A percentile compares a stretch with the other conserved stretches of the same genome.
phyloP scores from a whole-genome alignment of 345 rosid genomes.

The Euphorbia pulcherrima region DNA sequence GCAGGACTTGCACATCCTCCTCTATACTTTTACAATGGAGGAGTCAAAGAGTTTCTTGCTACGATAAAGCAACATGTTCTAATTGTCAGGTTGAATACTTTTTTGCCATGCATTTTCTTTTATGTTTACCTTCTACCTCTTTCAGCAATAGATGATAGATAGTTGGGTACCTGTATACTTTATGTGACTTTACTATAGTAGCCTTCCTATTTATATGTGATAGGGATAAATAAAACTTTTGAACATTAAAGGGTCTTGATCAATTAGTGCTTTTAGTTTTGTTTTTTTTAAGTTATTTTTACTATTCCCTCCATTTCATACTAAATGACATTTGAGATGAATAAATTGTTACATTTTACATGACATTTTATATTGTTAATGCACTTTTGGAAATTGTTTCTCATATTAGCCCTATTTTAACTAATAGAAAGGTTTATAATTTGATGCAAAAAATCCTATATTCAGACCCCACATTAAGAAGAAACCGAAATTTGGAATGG shows the following conservation, averaged over 20 bases:
- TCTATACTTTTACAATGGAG: slow-evolving; percentile 90
- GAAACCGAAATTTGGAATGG: too few species aligned
- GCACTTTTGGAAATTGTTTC: too few species aligned
- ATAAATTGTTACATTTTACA: too few species aligned
- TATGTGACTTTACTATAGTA: not conserved
- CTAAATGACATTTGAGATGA: too few species aligned
- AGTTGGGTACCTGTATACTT: not conserved
- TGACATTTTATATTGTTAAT: too few species aligned
- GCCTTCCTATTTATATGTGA: not conserved
- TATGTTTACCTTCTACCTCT: not conserved
- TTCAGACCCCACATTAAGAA: too few species aligned
- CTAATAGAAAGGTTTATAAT: too few species aligned
- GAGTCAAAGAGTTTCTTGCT: slow-evolving; percentile 85
- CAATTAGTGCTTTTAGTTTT: not conserved
- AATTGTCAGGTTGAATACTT: slow-evolving; percentile 68
- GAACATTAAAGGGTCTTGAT: not conserved
- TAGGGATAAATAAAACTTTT: not conserved
- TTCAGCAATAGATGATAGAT: not conserved
- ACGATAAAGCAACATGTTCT: slow-evolving; percentile 73
- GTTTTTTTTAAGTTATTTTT: too few species aligned
- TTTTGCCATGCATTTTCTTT: slow-evolving; percentile 7
- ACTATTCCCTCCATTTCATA: not conserved
- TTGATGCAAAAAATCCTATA: too few species aligned
- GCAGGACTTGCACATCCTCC: slow-evolving; percentile 93
- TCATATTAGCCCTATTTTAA: too few species aligned